Percentiles rank a stretch among this genome's conserved stretches.
phyloP scores from a whole-genome alignment of 345 rosid genomes.

The Lagerstroemia speciosa region DNA sequence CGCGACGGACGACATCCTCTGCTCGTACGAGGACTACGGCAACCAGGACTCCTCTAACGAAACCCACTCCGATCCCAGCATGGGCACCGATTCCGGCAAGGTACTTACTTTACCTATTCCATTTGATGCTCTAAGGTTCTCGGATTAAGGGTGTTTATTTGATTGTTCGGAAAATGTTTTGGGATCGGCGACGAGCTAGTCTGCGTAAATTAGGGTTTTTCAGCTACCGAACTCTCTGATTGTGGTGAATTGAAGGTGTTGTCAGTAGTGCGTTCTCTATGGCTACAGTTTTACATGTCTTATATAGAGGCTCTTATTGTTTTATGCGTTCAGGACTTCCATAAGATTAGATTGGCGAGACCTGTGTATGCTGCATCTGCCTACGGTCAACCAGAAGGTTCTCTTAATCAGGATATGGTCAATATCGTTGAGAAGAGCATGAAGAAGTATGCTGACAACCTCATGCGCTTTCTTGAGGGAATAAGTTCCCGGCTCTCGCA shows the following conservation, averaged over 20 bases:
- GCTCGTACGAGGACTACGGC: constrained; percentile 79
- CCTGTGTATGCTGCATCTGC: constrained; percentile 48
- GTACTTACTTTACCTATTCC: constrained; percentile 10
- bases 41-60: constrained; percentile 73
- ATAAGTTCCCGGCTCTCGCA: constrained; percentile 92
- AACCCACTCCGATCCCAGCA: constrained; percentile 46
- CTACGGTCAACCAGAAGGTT: constrained; percentile 83
- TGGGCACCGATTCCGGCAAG: constrained; percentile 34
- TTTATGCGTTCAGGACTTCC: constrained; percentile 49
- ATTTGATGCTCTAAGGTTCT: not conserved
- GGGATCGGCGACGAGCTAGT: not conserved
- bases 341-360: constrained; percentile 63
- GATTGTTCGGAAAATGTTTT: not conserved
- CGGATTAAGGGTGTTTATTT: not conserved
- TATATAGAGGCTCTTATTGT: not conserved
- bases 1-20: constrained; percentile 91
- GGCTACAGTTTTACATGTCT: not conserved
- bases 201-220: not conserved
- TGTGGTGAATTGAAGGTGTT: not conserved
- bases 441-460: constrained; percentile 70
- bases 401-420: constrained; percentile 49
- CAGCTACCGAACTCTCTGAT: not conserved
- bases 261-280: not conserved
- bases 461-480: constrained; percentile 95
- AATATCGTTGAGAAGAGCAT: constrained; percentile 59